phyloP scores from a whole-genome alignment of 1,284 basidiomycete genomes.

The Trametes polyzona region DNA sequence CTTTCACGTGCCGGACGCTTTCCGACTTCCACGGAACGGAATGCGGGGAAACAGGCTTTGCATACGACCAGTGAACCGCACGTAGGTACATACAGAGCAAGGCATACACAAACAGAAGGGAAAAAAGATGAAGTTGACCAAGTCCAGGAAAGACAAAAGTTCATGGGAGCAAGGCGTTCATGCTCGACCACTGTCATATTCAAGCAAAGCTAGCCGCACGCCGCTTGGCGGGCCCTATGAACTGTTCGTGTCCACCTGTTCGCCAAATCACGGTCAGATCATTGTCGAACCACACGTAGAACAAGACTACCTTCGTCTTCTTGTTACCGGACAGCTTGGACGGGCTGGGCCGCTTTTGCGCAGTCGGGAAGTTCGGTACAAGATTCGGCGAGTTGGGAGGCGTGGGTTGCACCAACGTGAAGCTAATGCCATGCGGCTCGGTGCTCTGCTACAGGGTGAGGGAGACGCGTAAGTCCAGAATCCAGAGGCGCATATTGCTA shows the following conservation, averaged over 20 bases:
- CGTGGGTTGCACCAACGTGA: slow-evolving; percentile 13
- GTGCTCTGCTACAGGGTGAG: slow-evolving; percentile 1
- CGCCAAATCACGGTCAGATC: neutral
- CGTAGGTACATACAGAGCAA: neutral
- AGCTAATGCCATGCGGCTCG: slow-evolving; percentile 24
- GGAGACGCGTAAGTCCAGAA: neutral
- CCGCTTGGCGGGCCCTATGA: neutral
- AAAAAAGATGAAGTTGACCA: neutral
- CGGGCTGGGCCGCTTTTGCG: neutral
- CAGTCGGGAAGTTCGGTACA: neutral
- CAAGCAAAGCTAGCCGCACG: neutral
- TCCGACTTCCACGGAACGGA: slow-evolving; percentile 7
- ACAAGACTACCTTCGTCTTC: neutral
- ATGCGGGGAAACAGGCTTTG: neutral
- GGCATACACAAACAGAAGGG: neutral
- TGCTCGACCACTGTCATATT: too few relatives aligned
- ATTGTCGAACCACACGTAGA: too few relatives aligned
- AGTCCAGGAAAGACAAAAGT: neutral
- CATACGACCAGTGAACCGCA: neutral
- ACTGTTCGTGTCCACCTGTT: neutral
- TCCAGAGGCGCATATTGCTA: neutral
- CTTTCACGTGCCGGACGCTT: neutral
- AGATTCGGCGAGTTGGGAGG: slow-evolving; percentile 17
- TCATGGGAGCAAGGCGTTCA: neutral
- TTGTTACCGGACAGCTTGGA: neutral